These are phyloP conservation scores for Lentinula aciculospora DNA, from an alignment of 768 basidiomycete species.

Conservation along the genomic window DNA sequence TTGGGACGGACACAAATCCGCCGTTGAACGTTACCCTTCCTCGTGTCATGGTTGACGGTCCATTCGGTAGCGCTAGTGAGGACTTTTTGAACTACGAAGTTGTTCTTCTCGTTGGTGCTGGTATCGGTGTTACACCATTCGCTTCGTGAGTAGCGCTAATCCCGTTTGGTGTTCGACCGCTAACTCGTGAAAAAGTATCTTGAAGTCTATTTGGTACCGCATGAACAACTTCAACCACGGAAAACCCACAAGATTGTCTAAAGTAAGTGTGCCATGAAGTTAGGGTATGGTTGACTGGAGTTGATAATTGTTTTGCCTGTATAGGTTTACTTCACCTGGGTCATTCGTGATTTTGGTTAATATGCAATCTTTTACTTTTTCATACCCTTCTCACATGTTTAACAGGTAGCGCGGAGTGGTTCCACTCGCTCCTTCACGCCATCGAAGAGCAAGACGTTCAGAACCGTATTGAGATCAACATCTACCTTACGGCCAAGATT, in stretches of 20 bases:
- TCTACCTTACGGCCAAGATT: slow-evolving; percentile 87
- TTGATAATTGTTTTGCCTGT: neutral
- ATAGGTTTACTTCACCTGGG: slow-evolving; percentile 88
- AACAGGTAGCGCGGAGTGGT: slow-evolving; percentile 63
- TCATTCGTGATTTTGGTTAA: slow-evolving; percentile 93
- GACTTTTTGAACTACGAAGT: slow-evolving; percentile 90
- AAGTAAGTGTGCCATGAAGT: slow-evolving; percentile 38
- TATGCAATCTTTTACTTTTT: neutral
- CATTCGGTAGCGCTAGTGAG: slow-evolving; percentile 89
- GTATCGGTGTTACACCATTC: slow-evolving; percentile 96
- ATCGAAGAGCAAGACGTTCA: slow-evolving; percentile 89
- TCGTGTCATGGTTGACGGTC: slow-evolving; percentile 93
- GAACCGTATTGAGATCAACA: slow-evolving; percentile 88
- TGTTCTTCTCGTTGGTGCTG: slow-evolving; percentile 84
- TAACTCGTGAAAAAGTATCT: slow-evolving; percentile 40
- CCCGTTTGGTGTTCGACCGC: neutral
- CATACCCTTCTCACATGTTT: neutral
- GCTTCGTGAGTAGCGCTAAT: slow-evolving; percentile 62
- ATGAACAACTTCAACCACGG: slow-evolving; percentile 77
- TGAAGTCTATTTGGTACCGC: slow-evolving; percentile 94
- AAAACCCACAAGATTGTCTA: slow-evolving; percentile 78
- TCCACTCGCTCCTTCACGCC: slow-evolving; percentile 88
- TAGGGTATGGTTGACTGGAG: no score
- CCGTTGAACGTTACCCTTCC: slow-evolving; percentile 73
- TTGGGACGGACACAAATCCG: slow-evolving; percentile 51